Evolutionary conservation across 306 rosid genomes (phyloP).

Genomic region (Lagenaria siceraria): DNA sequence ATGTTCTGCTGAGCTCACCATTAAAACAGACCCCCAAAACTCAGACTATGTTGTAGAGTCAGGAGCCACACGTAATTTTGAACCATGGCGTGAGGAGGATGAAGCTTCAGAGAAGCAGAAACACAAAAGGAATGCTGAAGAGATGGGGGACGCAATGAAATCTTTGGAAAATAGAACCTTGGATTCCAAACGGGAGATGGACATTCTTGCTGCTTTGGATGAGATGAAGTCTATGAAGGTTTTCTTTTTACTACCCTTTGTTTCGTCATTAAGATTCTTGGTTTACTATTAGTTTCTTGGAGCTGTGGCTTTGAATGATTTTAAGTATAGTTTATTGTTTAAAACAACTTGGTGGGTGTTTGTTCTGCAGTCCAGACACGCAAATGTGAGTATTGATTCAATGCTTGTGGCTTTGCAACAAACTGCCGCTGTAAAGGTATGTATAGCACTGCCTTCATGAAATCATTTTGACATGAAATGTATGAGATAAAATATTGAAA

Average conservation of each 20-base stretch:
- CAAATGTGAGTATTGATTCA: slow-evolving; percentile 69
- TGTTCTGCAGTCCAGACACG: slow-evolving; percentile 77
- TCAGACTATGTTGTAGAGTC: slow-evolving; percentile 83
- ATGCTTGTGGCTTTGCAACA: slow-evolving; percentile 80
- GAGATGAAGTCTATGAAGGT: slow-evolving; percentile 99
- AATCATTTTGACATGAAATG: neutral
- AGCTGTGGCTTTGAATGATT: neutral
- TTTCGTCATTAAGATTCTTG: neutral
- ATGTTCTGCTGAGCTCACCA: slow-evolving; percentile 80
- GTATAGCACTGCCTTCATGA: neutral
- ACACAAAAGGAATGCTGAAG: slow-evolving; percentile 65
- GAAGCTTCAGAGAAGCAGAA: slow-evolving; percentile 40
- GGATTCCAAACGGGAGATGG: slow-evolving; percentile 75
- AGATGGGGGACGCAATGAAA: slow-evolving; percentile 85
- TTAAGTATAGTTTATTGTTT: neutral
- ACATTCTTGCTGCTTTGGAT: slow-evolving; percentile 82
- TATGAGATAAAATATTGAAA: neutral
- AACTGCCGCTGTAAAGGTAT: slow-evolving; percentile 42
- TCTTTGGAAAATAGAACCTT: slow-evolving; percentile 74
- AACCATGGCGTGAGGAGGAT: slow-evolving; percentile 84
- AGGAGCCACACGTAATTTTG: slow-evolving; percentile 44
- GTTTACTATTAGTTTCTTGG: neutral
- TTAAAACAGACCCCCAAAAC: slow-evolving; percentile 85
- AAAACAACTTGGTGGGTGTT: neutral
- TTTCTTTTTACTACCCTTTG: neutral